Base-by-base conservation (phyloP, 768 basidiomycete genomes). In the Amanita fuliginea region DNA sequence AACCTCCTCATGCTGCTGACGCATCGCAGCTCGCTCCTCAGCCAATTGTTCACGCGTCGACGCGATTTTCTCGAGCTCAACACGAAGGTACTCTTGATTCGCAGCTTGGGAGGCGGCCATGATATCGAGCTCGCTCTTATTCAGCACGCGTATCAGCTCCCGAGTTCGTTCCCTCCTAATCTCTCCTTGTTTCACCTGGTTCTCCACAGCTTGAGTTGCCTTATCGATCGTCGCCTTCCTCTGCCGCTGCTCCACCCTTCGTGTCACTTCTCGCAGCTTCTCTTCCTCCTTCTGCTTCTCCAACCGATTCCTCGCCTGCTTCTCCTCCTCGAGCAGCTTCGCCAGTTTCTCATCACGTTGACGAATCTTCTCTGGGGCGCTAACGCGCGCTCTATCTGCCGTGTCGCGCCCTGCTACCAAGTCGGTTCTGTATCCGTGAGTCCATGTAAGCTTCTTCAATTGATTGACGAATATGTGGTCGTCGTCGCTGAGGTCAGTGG, bases 71-170 rank as follows among this genome's bases (percentile, higher is more conserved):
- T 42, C 41, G 10, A 50, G 30, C 26, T 50, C 49, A 19, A 43
- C 41, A 24, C 49, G 42, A 16, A 43, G 5, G 4, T 35, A 30
- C 24, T 50, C 49, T 6, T 42, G 24, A 35, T 50, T 33, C 13
- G 26, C 41, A 28, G 21, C 19, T 19, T 49, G 40, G 6, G 48
- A n/a, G 30, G 16, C 33, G 9, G 32, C 22, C 41, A 50, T 24
- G 22, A 50, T 50, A 50, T 50, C 49, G 21, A 42, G 49, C 14
- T 50, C 37, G 42, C 49, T 50, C 33, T 36, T 32, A 33, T 50
- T 43, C 18, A 50, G 16, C 13, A 30, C 18, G 21, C 33, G 42
- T 34, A 50, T 50, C 40, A 50, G 28, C 21, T 50, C 42, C 14
- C 32, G 28, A 26, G 49, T 50, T 26, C 42, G 49, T 34, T 50